These are phyloP conservation scores for Dictyostelium purpureum DNA, from an alignment of 78 protist species.

Conservation along the genomic window DNA sequence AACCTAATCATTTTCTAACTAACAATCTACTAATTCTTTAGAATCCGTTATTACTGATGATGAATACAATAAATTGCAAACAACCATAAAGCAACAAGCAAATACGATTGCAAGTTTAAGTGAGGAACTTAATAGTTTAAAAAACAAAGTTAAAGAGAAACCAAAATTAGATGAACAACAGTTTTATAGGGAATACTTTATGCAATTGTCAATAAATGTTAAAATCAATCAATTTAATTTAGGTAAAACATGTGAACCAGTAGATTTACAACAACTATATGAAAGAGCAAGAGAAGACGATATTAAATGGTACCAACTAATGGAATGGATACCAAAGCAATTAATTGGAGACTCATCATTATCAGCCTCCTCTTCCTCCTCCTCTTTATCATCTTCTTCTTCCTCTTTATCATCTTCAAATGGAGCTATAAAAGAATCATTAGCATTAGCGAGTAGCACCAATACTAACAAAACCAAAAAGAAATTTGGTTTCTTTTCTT, in stretches of 20 bases:
- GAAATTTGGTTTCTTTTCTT: slow-evolving; percentile 10
- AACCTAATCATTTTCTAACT: neutral
- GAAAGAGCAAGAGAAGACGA: slow-evolving; percentile 36
- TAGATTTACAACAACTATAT: slow-evolving; percentile 16
- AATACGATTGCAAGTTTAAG: slow-evolving; percentile 3
- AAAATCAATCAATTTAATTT: slow-evolving; percentile 41
- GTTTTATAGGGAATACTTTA: slow-evolving; percentile 44
- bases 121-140: slow-evolving; percentile 12
- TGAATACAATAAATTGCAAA: slow-evolving; percentile 12
- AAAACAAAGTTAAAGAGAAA: neutral
- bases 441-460: neutral
- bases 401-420: neutral
- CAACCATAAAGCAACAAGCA: slow-evolving; percentile 21
- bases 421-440: neutral
- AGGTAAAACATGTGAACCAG: slow-evolving; percentile 43
- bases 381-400: neutral
- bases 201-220: slow-evolving; percentile 44
- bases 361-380: neutral
- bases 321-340: slow-evolving; percentile 70
- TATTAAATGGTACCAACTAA: slow-evolving; percentile 40
- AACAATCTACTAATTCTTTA: neutral
- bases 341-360: neutral
- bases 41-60: neutral
- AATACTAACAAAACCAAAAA: neutral
- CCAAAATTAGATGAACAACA: slow-evolving; percentile 54